Base-by-base conservation (phyloP, 2,329 filamentous ascomycete genomes). In the Pseudocercospora vitis region DNA sequence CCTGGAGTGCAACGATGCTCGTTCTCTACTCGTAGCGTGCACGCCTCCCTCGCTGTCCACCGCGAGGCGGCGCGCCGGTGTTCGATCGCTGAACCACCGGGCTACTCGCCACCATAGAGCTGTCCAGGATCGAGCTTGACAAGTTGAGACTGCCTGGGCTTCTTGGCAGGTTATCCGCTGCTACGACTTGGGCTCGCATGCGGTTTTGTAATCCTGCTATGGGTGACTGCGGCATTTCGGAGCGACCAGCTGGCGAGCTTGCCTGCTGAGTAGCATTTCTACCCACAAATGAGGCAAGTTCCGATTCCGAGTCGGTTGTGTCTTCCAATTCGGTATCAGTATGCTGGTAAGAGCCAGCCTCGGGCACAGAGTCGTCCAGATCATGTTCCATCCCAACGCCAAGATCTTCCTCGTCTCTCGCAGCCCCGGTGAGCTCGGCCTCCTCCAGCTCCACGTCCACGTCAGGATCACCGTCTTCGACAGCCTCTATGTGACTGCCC, bases 261-360 rank as follows among this genome's bases (percentile, higher is more conserved):
- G 62, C 49, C 37, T 59, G 51, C 8, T 53, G 45, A 45, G 55
- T 28, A 19, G 57, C 52, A 40, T 58, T 62, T 37, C 58, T 59
- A 11, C 52, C 57, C 7, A 61, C 61, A 19, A 67, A 65, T 4
- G 63, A 68, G 52, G 60, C 61, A 18, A 66, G 52, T 46, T 63
- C 62, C 1, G 62, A 57, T 40, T 65, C 57, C 39, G 61, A 60
- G 50, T 62, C 59, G 58, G 64, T 61, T 54, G 77, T 75, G 42
- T 45, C 42, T 48, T 78, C 75, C 1, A 75, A 60, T 56, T 80
- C 77, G 9, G 78, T 79, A 58, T 81, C 78, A 2, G 78, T 81
- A 58, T 80, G 78, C 61, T 81, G 74, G 59, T 80, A 81, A 58
- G 73, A 76, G 18, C 78, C 78, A 3, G 76, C 77, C 59, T 80